Evolutionary conservation across 331 rosid genomes (phyloP).

Genomic region (Malus hybrid): DNA sequence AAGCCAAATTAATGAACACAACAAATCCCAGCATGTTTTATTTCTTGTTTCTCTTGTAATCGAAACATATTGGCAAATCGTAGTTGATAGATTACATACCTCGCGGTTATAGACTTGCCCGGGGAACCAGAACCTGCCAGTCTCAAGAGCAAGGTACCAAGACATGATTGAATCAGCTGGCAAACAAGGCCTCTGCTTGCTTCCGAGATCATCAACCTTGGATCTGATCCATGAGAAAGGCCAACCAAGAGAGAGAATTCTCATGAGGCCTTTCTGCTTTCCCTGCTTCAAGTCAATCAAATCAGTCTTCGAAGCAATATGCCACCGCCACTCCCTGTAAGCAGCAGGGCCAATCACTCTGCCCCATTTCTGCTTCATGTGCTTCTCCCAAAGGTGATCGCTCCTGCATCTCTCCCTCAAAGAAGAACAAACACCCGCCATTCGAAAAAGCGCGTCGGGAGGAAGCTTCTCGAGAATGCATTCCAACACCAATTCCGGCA

Average conservation of each 20-base stretch:
- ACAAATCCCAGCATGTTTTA: too few relatives aligned
- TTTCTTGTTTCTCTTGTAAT: background rate
- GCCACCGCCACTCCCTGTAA: conserved; percentile 73
- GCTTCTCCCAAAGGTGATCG: conserved; percentile 87
- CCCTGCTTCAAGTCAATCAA: conserved; percentile 36
- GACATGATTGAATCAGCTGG: conserved; percentile 76
- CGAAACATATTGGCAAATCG: background rate
- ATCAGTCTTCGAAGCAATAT: conserved; percentile 50
- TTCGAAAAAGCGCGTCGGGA: conserved; percentile 55
- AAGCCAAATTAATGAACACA: background rate
- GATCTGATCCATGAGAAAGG: conserved; percentile 78
- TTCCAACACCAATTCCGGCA: conserved; percentile 79
- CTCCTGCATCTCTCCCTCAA: conserved; percentile 78
- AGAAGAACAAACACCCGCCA: conserved; percentile 67
- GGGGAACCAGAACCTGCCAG: conserved; percentile 77
- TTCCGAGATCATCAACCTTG: conserved; percentile 28
- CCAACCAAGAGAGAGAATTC: conserved; percentile 62
- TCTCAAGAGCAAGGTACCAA: conserved; percentile 87
- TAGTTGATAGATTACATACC: conserved; percentile 27
- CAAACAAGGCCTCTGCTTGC: conserved; percentile 32
- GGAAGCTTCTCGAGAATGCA: conserved; percentile 86
- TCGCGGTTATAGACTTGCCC: conserved; percentile 96
- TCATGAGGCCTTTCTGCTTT: conserved; percentile 53
- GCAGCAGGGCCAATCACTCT: conserved; percentile 72
- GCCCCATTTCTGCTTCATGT: conserved; percentile 83